Evolutionary conservation across 2,329 filamentous ascomycete genomes (phyloP), one percentile per base, ranked within the genome.

Genomic region (Colletotrichum incanum): DNA sequence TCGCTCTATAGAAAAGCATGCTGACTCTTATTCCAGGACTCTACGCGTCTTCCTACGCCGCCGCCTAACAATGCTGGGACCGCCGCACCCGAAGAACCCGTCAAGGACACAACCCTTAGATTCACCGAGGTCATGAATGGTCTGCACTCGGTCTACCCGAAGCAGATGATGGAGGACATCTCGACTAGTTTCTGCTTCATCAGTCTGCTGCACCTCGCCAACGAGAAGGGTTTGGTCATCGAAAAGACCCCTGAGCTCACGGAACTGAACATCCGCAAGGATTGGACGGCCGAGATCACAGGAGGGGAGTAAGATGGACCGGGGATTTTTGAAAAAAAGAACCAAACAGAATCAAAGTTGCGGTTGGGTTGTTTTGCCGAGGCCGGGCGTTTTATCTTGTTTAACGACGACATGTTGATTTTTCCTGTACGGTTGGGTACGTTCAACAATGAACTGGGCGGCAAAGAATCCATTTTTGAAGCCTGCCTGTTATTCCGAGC

Each of bases 161-260:
- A 94, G 81, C 88, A 93, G 76, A 90, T 91, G 72, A 94, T 99
- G 91, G 91, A 93, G 73, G 96, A 99, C 82, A 98, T 99, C 78
- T 98, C 95, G 45, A 99, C 96, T 0, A 97, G 90, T 74, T 93
- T 85, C 83, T 97, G 96, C 81, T 99, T 98, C 84, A 99, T 99
- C 78, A 97, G 94, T 77, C 84, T 98, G 70, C 85, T 98, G 75
- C 95, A 98, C 82, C 81, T 98, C 77, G 95, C 95, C 72, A 98
- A 98, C 82, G 95, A 98, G 80, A 96, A 97, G 84, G 95, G 95
- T 0, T 85, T 98, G 49, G 87, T 93, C 31, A 93, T 98, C 74
- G 89, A 93, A 75, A 90, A 90, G 76, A 88, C 88, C 14, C 83
- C 85, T 52, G 89, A 87, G 59, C 82, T 92, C 67, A 85, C 84